Percentiles rank a stretch among this genome's conserved stretches.
Conservation (phyloP, 768 basidiomycete genomes). For the Boletus edulis region DNA sequence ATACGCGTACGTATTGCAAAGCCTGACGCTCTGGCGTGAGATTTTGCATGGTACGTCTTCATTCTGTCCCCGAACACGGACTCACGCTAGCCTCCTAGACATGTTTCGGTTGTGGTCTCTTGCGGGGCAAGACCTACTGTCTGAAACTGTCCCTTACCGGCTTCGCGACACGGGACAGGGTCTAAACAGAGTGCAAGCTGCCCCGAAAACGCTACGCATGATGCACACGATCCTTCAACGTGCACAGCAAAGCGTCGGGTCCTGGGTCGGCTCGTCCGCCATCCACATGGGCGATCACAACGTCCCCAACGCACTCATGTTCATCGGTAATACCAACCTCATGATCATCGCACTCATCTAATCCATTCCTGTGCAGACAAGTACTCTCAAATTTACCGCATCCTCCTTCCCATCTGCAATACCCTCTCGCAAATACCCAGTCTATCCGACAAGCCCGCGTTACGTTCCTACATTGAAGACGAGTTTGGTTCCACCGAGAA, state of each 20-base stretch:
- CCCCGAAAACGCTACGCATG: conserved; percentile 87
- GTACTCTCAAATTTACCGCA: conserved; percentile 90
- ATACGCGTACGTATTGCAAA: conserved; percentile 83
- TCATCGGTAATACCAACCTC: conserved; percentile 52
- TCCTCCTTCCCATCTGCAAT: conserved; percentile 84
- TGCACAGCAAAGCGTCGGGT: conserved; percentile 76
- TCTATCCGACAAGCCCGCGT: conserved; percentile 65
- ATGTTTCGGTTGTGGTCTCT: conserved; percentile 88
- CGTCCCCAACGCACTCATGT: conserved; percentile 64
- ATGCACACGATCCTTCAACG: conserved; percentile 87
- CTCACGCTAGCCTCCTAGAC: conserved; percentile 41
- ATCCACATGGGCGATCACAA: conserved; percentile 88
- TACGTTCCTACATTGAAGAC: conserved; percentile 73
- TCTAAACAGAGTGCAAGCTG: conserved; percentile 83
- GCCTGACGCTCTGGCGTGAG: conserved; percentile 83
- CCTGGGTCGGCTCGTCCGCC: conserved; percentile 83
- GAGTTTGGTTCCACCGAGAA: conserved; percentile 80
- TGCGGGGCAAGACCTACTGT: conserved; percentile 78
- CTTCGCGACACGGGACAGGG: conserved; percentile 88
- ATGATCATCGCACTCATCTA: neutral
- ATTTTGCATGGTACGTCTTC: conserved; percentile 67
- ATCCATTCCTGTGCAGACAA: conserved; percentile 50
- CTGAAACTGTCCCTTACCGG: conserved; percentile 71
- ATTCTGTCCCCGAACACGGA: neutral
- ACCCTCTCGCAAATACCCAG: conserved; percentile 69